Conservation (phyloP, 371 early-diverging fungal genomes). For the Actinomucor elegans region DNA sequence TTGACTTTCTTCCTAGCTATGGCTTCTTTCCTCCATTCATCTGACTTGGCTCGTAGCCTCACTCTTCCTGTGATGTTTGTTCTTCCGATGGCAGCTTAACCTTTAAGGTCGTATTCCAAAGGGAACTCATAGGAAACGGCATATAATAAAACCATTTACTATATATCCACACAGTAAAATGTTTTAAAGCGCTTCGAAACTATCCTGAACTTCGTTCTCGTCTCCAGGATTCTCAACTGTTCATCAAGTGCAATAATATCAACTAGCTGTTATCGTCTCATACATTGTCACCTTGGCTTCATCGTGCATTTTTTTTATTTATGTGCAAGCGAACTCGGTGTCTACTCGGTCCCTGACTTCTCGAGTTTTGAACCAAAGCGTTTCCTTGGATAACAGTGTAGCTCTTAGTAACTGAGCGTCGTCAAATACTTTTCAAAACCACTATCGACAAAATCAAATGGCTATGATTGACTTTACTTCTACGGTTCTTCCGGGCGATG, state of each 20-base stretch:
- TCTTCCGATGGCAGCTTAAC: background rate
- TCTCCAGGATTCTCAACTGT: background rate
- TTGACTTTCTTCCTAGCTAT: constrained; percentile 7
- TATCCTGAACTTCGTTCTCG: background rate
- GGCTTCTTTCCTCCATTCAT: constrained; percentile 4
- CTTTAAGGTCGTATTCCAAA: constrained; percentile 6
- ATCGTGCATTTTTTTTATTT: background rate
- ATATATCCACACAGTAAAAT: background rate
- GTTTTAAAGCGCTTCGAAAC: background rate
- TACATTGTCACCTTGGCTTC: constrained; percentile 8
- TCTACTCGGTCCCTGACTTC: constrained; percentile 12
- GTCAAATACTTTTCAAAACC: constrained; percentile 3
- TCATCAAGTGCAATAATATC: background rate
- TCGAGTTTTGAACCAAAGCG: background rate
- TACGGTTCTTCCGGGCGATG: too few relatives aligned
- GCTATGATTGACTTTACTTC: too few relatives aligned
- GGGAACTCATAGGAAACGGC: background rate
- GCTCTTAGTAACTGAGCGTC: constrained; percentile 8
- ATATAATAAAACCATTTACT: constrained; percentile 11
- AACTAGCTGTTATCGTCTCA: too few relatives aligned
- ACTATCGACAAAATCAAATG: too few relatives aligned
- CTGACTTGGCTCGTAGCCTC: background rate
- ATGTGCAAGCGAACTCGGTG: background rate
- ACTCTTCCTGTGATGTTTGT: background rate
- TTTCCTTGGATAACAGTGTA: constrained; percentile 2